These are phyloP conservation scores for Aquilaria agallochum DNA, from an alignment of 441 rosid genomes.

Conservation along the genomic window DNA sequence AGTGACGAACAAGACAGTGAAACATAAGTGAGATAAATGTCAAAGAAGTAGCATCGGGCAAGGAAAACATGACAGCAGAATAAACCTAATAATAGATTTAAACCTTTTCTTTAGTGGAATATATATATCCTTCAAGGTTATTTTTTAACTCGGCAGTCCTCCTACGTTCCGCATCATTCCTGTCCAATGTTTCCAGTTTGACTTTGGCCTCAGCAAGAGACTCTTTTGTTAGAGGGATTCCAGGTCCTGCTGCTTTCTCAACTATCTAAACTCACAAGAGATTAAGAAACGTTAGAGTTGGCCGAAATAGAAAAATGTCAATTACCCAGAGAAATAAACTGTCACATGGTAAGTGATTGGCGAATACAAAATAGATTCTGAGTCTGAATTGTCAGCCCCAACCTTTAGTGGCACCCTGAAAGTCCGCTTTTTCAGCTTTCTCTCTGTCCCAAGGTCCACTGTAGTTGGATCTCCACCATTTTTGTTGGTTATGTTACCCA, in stretches of 20 bases:
- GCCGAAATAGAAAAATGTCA: too few species aligned
- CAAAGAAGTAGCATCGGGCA: conserved; percentile 10
- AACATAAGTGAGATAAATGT: neutral
- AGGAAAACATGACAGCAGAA: neutral
- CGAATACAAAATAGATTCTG: conserved; percentile 5
- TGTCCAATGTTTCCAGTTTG: conserved; percentile 77
- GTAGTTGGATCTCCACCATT: conserved; percentile 47
- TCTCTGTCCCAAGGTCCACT: conserved; percentile 57
- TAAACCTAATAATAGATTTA: conserved; percentile 17
- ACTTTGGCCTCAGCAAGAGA: conserved; percentile 59
- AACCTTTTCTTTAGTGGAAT: conserved; percentile 98
- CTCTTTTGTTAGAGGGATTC: conserved; percentile 64
- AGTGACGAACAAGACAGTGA: neutral
- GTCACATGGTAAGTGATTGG: neutral
- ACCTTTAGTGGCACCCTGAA: conserved; percentile 93
- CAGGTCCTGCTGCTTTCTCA: conserved; percentile 84
- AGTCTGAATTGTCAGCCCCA: conserved; percentile 4
- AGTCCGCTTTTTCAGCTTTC: conserved; percentile 74
- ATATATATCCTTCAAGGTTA: conserved; percentile 88
- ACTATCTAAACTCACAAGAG: conserved; percentile 44
- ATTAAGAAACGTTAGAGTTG: neutral
- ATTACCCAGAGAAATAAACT: too few species aligned
- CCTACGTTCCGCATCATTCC: conserved; percentile 82
- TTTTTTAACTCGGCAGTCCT: conserved; percentile 95
- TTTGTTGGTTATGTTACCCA: conserved; percentile 29